Percentiles rank a stretch among this genome's conserved stretches.
These are phyloP conservation scores for Aegilops tauschii DNA, from an alignment of 176 grass and related monocot genomes.

Conservation along the genomic window DNA sequence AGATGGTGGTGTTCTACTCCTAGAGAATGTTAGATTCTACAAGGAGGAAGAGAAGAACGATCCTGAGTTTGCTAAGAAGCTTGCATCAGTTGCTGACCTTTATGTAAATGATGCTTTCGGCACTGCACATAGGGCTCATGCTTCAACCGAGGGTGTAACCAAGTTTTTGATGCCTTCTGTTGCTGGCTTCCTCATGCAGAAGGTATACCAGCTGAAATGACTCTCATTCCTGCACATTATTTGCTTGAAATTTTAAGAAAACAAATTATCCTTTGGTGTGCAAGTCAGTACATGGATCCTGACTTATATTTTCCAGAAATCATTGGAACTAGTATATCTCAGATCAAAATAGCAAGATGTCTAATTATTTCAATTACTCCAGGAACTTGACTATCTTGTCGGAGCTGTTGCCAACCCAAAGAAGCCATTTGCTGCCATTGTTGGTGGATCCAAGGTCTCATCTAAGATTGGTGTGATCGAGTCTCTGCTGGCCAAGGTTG, in stretches of 20 bases:
- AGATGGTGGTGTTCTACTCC: slow-evolving; percentile 86
- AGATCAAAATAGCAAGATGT: background rate
- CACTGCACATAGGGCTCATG: slow-evolving; percentile 89
- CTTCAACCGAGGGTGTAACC: slow-evolving; percentile 90
- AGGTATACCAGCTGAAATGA: slow-evolving; percentile 42
- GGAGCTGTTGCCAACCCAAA: slow-evolving; percentile 91
- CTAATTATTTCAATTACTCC: background rate
- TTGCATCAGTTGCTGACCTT: slow-evolving; percentile 85
- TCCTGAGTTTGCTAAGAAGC: slow-evolving; percentile 91
- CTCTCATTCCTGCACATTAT: background rate
- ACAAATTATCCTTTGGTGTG: background rate
- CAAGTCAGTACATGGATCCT: no score
- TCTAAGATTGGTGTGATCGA: slow-evolving; percentile 94
- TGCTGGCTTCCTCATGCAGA: slow-evolving; percentile 99
- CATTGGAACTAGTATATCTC: background rate
- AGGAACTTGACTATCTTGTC: slow-evolving; percentile 98
- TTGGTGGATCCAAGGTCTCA: slow-evolving; percentile 98
- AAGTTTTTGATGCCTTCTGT: slow-evolving; percentile 89
- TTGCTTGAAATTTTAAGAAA: background rate
- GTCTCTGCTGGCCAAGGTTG: slow-evolving; percentile 77
- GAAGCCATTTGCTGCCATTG: slow-evolving; percentile 91
- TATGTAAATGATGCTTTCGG: slow-evolving; percentile 97
- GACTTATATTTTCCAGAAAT: background rate
- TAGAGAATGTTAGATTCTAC: slow-evolving; percentile 95
- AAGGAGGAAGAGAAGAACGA: slow-evolving; percentile 99